phyloP scores from a whole-genome alignment of 2,329 filamentous ascomycete genomes.

The Zymoseptoria crescenta region DNA sequence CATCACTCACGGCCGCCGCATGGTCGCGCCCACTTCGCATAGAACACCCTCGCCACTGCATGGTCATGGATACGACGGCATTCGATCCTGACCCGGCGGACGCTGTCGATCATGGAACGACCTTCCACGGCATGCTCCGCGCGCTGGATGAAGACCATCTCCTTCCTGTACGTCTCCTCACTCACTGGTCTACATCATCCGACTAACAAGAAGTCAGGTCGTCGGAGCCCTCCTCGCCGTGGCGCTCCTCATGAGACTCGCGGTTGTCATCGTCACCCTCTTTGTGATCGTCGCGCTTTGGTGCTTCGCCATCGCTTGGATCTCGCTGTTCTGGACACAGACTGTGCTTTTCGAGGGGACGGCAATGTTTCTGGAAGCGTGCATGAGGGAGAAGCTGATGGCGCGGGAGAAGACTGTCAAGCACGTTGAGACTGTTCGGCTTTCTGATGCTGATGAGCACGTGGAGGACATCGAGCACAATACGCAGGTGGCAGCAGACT shows the following conservation, averaged over 20 bases:
- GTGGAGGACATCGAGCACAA: neutral
- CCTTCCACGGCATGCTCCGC: neutral
- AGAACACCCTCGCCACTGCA: neutral
- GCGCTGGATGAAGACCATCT: conserved; percentile 1
- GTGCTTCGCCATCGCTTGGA: conserved; percentile 11
- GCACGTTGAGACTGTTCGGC: neutral
- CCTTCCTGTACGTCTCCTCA: conserved; percentile 3
- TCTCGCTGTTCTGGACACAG: conserved; percentile 12
- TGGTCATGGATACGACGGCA: neutral
- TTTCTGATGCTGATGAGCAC: neutral
- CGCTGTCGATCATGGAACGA: neutral
- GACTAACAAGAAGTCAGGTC: conserved; percentile 5
- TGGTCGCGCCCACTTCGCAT: neutral
- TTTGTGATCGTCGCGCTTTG: conserved; percentile 4
- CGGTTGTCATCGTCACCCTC: conserved; percentile 9
- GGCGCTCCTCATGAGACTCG: conserved; percentile 4
- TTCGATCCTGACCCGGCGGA: neutral
- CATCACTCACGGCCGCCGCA: neutral
- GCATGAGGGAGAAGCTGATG: conserved; percentile 1
- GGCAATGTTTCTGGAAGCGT: conserved; percentile 4
- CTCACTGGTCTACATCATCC: neutral
- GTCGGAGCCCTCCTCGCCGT: conserved; percentile 6
- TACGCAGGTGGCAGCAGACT: neutral
- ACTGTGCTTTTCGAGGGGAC: conserved; percentile 6
- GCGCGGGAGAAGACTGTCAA: neutral